Conservation (phyloP, 176 grass and related monocot species). For the Triticum urartu region DNA sequence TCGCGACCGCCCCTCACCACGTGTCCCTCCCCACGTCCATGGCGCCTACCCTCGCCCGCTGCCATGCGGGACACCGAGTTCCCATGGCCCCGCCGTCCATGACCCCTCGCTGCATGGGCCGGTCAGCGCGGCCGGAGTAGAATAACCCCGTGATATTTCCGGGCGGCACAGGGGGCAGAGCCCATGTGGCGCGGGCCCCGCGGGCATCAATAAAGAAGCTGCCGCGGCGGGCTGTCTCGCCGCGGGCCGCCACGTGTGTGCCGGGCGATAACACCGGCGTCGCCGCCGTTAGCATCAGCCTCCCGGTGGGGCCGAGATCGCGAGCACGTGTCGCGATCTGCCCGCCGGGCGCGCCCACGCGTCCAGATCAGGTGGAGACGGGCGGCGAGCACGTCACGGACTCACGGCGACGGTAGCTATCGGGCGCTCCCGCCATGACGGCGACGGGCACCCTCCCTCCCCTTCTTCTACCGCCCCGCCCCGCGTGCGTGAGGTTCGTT, state of each 20-base stretch:
- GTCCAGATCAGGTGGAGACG: background rate
- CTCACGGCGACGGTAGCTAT: conserved; percentile 28
- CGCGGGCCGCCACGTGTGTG: conserved; percentile 38
- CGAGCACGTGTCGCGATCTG: background rate
- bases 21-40: background rate
- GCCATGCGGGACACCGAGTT: fast-evolving
- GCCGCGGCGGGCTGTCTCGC: conserved; percentile 5
- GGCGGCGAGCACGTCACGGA: conserved; percentile 33
- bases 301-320: background rate
- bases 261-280: conserved; percentile 37
- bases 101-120: background rate
- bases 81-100: fast-evolving
- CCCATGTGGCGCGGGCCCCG: conserved; percentile 37
- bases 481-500: conserved; percentile 16
- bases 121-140: background rate
- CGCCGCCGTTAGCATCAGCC: conserved; percentile 27
- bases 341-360: conserved; percentile 10
- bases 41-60: fast-evolving
- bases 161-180: conserved; percentile 9
- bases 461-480: conserved; percentile 24
- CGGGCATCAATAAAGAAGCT: conserved; percentile 38
- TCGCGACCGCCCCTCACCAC: conserved; percentile 35
- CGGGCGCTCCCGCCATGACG: conserved; percentile 52
- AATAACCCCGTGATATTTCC: conserved; percentile 31
- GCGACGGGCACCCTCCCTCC: conserved; percentile 46